Percentiles rank a stretch among this genome's conserved stretches.
Evolutionary conservation across 2,329 filamentous ascomycete genomes (phyloP).

Genomic region (Dothideomycetes sp.): DNA sequence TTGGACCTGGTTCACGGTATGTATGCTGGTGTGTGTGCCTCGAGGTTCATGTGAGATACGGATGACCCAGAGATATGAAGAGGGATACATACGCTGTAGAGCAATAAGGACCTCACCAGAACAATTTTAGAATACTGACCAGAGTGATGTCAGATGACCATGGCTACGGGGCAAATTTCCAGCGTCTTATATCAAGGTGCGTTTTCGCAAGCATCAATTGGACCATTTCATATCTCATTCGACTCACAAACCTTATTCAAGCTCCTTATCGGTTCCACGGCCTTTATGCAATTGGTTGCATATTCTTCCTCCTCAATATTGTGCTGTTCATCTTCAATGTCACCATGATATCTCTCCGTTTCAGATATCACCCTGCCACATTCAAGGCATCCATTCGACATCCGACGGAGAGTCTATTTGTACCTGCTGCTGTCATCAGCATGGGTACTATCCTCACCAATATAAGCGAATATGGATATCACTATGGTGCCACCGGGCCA

Average conservation of each 20-base stretch:
- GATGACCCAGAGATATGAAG: background rate
- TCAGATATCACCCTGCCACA: slow-evolving; percentile 57
- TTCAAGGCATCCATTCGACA: slow-evolving; percentile 63
- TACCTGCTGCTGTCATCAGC: slow-evolving; percentile 57
- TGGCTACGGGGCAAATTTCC: slow-evolving; percentile 50
- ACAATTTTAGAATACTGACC: slow-evolving; percentile 2
- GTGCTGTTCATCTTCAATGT: slow-evolving; percentile 61
- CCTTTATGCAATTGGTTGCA: slow-evolving; percentile 35
- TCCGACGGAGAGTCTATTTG: slow-evolving; percentile 68
- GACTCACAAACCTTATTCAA: too few relatives aligned
- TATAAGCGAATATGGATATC: slow-evolving; percentile 60
- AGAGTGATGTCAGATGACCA: slow-evolving; percentile 51
- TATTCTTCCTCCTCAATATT: slow-evolving; percentile 38
- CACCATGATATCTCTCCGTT: slow-evolving; percentile 54
- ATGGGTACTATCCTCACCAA: slow-evolving; percentile 55
- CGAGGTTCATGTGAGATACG: background rate
- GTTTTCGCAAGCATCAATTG: slow-evolving; percentile 11
- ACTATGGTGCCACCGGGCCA: slow-evolving; percentile 35
- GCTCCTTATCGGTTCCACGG: slow-evolving; percentile 33
- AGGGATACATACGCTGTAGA: background rate
- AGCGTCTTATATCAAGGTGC: slow-evolving; percentile 48
- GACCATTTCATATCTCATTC: background rate
- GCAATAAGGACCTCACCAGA: too few relatives aligned
- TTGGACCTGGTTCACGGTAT: slow-evolving; percentile 67
- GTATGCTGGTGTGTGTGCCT: background rate